Percentiles rank a stretch among this genome's conserved stretches.
Conservation (phyloP, 768 basidiomycete genomes). For the Imleria badia region DNA sequence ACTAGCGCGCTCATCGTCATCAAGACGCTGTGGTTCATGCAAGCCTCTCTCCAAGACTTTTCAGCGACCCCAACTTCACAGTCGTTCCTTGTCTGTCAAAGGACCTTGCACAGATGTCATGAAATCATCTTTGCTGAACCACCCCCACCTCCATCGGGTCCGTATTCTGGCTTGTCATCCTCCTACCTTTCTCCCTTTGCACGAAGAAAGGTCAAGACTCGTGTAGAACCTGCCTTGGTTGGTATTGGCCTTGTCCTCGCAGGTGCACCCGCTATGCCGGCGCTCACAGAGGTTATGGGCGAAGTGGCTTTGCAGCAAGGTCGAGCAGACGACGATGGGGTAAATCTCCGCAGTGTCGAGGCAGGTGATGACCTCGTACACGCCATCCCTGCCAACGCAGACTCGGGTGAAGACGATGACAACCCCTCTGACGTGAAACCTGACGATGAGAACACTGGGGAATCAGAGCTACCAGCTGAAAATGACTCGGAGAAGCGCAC, state of each 20-base stretch:
- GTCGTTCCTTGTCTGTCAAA: conserved; percentile 89
- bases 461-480: conserved; percentile 8
- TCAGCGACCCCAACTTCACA: conserved; percentile 50
- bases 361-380: conserved; percentile 40
- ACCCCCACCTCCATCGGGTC: conserved; percentile 60
- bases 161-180: conserved; percentile 62
- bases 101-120: conserved; percentile 87
- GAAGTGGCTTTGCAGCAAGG: conserved; percentile 90
- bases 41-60: conserved; percentile 88
- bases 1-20: conserved; percentile 7
- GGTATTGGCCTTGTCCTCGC: conserved; percentile 84
- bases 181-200: conserved; percentile 49
- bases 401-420: conserved; percentile 40
- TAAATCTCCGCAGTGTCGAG: conserved; percentile 50
- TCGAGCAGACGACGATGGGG: conserved; percentile 61
- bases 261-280: conserved; percentile 73
- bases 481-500: conserved; percentile 15
- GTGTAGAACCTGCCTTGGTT: conserved; percentile 72
- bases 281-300: conserved; percentile 70
- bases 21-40: conserved; percentile 98
- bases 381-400: conserved; percentile 19
- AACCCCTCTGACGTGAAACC: conserved; percentile 45
- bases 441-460: conserved; percentile 24
- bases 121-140: conserved; percentile 95
- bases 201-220: conserved; percentile 67